phyloP scores from a whole-genome alignment of 2,329 filamentous ascomycete species.

The Exophiala calicioides region DNA sequence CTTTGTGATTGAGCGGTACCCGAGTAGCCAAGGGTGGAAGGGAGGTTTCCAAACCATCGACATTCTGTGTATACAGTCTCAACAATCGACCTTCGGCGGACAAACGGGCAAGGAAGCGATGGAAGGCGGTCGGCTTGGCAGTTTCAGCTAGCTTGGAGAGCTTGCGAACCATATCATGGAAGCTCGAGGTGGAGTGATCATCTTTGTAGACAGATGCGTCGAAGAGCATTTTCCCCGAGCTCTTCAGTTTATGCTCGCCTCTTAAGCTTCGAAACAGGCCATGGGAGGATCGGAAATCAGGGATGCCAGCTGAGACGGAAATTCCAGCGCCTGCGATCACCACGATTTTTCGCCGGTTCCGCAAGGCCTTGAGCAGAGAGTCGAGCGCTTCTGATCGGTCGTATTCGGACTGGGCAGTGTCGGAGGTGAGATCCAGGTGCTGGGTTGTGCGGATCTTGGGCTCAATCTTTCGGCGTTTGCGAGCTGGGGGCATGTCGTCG shows the following conservation, averaged over 20 bases:
- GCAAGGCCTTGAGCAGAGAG: slow-evolving; percentile 70
- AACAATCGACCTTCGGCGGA: slow-evolving; percentile 83
- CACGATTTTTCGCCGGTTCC: slow-evolving; percentile 93
- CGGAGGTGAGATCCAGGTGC: slow-evolving; percentile 67
- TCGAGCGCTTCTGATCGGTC: slow-evolving; percentile 66
- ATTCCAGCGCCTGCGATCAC: slow-evolving; percentile 96
- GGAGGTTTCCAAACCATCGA: slow-evolving; percentile 88
- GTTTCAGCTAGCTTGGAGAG: slow-evolving; percentile 75
- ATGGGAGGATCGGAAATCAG: slow-evolving; percentile 89
- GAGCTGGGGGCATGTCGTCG: slow-evolving; percentile 69
- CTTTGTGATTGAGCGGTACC: slow-evolving; percentile 79
- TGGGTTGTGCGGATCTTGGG: slow-evolving; percentile 75
- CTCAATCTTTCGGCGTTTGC: slow-evolving; percentile 69
- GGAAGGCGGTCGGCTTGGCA: slow-evolving; percentile 82
- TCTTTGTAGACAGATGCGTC: slow-evolving; percentile 97
- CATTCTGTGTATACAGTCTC: slow-evolving; percentile 93
- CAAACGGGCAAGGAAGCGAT: slow-evolving; percentile 88
- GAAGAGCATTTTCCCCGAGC: slow-evolving; percentile 92
- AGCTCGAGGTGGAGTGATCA: slow-evolving; percentile 81
- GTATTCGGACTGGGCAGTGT: slow-evolving; percentile 35
- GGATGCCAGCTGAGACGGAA: slow-evolving; percentile 93
- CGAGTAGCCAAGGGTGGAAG: slow-evolving; percentile 76
- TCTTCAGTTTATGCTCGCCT: slow-evolving; percentile 84
- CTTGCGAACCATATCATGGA: slow-evolving; percentile 94
- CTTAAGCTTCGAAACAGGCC: slow-evolving; percentile 86